Percentiles rank a stretch among this genome's conserved stretches.
These are phyloP conservation scores for Ophiostoma fasciatum DNA, from an alignment of 2,329 filamentous ascomycete species.

Conservation along the genomic window DNA sequence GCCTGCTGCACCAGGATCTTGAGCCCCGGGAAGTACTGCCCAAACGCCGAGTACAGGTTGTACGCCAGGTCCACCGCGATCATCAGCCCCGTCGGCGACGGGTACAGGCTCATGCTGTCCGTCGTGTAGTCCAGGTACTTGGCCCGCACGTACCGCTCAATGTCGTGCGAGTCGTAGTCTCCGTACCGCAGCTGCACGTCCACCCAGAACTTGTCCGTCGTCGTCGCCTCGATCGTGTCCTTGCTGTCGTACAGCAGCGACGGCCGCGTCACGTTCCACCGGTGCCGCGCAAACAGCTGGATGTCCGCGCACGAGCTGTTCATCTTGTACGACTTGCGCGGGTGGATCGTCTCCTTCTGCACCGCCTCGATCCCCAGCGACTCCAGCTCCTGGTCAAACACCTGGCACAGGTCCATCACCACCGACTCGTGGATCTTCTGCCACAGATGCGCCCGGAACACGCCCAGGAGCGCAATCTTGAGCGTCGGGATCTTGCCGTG, in stretches of 20 bases:
- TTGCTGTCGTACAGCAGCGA: conserved; percentile 93
- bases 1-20: conserved; percentile 94
- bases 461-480: conserved; percentile 96
- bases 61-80: conserved; percentile 95
- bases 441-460: conserved; percentile 99
- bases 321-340: conserved; percentile 99
- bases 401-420: conserved; percentile 97
- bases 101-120: conserved; percentile 97
- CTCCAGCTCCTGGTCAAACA: conserved; percentile 94
- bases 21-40: conserved; percentile 94
- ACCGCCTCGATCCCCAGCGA: conserved; percentile 93
- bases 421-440: conserved; percentile 99
- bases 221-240: conserved; percentile 82
- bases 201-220: conserved; percentile 98
- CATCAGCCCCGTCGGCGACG: conserved; percentile 92
- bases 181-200: conserved; percentile 85
- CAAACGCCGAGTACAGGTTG: conserved; percentile 95
- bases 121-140: conserved; percentile 99
- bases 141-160: conserved; percentile 90
- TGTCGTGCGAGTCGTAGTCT: conserved; percentile 97
- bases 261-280: conserved; percentile 94
- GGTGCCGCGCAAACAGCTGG: conserved; percentile 89
- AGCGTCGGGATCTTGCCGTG: conserved; percentile 97
- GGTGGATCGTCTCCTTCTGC: conserved; percentile 98
- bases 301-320: conserved; percentile 98